phyloP scores from a whole-genome alignment of 2,329 filamentous ascomycete species.

The Penicillium sp. region DNA sequence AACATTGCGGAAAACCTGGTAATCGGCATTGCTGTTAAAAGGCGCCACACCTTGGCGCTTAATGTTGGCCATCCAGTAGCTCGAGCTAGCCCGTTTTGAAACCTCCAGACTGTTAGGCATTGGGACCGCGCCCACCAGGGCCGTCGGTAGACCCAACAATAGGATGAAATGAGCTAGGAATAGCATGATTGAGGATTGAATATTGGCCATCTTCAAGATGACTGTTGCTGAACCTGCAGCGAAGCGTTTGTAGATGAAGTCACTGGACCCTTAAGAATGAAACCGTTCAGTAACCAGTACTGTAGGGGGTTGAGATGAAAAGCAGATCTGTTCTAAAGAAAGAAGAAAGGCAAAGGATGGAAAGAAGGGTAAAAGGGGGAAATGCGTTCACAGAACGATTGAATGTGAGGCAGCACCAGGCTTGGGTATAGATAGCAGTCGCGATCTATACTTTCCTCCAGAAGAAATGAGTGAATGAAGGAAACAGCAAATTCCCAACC shows the following conservation, averaged over 20 bases:
- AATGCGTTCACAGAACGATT: slow-evolving; percentile 11
- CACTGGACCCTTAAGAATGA: slow-evolving; percentile 12
- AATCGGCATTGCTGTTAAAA: slow-evolving; percentile 58
- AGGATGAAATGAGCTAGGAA: slow-evolving; percentile 34
- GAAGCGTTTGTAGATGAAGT: slow-evolving; percentile 4
- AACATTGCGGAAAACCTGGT: slow-evolving; percentile 76
- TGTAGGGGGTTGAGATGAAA: slow-evolving; percentile 1
- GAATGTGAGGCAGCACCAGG: slow-evolving; percentile 8
- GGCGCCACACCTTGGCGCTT: slow-evolving; percentile 67
- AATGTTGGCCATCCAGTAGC: slow-evolving; percentile 73
- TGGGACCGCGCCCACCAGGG: slow-evolving; percentile 35
- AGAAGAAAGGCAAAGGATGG: slow-evolving; percentile 11
- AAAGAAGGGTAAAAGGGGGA: not conserved
- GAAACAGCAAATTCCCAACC: slow-evolving; percentile 1
- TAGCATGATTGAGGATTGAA: slow-evolving; percentile 26
- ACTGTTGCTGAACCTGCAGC: slow-evolving; percentile 33
- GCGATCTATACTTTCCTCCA: slow-evolving; percentile 4
- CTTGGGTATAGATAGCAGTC: slow-evolving; percentile 1
- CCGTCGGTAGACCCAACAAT: slow-evolving; percentile 28
- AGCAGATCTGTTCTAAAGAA: not conserved
- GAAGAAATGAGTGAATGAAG: slow-evolving; percentile 9
- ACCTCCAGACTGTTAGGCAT: slow-evolving; percentile 9
- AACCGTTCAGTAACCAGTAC: slow-evolving; percentile 30
- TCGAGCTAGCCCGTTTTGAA: slow-evolving; percentile 33
- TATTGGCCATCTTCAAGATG: slow-evolving; percentile 26